Conservation (phyloP, 306 rosid species). For the Vicia sativa region DNA sequence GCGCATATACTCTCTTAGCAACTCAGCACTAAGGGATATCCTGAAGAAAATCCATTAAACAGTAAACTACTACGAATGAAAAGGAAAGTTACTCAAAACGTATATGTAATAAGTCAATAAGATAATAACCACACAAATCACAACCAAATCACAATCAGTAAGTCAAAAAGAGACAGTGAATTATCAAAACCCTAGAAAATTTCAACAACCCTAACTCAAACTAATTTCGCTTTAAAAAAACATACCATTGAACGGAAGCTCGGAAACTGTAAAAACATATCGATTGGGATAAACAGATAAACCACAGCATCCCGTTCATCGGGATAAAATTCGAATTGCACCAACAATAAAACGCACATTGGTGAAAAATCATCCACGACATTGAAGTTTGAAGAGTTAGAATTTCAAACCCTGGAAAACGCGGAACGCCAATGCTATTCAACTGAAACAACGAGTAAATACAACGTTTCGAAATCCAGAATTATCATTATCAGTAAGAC, state of each 20-base stretch:
- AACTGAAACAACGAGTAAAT: constrained; percentile 5
- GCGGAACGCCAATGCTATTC: constrained; percentile 22
- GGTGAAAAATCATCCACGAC: constrained; percentile 15
- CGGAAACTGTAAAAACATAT: constrained; percentile 8
- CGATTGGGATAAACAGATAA: not conserved
- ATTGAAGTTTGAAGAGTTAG: constrained; percentile 28
- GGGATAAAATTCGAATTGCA: constrained; percentile 1
- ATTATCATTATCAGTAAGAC: not conserved
- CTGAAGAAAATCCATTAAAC: constrained; percentile 40
- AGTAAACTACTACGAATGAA: constrained; percentile 5
- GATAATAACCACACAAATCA: constrained; percentile 28
- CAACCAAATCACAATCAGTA: constrained; percentile 40
- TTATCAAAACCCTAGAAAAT: constrained; percentile 15
- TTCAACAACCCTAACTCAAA: constrained; percentile 22
- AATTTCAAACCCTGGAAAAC: constrained; percentile 20
- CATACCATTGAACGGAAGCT: not conserved
- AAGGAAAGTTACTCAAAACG: constrained; percentile 21
- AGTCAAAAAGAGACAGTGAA: constrained; percentile 17
- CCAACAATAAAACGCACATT: constrained; percentile 32
- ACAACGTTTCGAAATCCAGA: constrained; percentile 23
- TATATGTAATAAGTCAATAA: constrained; percentile 33
- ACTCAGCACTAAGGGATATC: constrained; percentile 32
- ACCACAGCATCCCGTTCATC: not conserved
- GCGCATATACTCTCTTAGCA: constrained; percentile 34
- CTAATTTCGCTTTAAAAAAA: constrained; percentile 17